phyloP scores from a whole-genome alignment of 805 yeast species.

The Metschnikowia bowlesiae region DNA sequence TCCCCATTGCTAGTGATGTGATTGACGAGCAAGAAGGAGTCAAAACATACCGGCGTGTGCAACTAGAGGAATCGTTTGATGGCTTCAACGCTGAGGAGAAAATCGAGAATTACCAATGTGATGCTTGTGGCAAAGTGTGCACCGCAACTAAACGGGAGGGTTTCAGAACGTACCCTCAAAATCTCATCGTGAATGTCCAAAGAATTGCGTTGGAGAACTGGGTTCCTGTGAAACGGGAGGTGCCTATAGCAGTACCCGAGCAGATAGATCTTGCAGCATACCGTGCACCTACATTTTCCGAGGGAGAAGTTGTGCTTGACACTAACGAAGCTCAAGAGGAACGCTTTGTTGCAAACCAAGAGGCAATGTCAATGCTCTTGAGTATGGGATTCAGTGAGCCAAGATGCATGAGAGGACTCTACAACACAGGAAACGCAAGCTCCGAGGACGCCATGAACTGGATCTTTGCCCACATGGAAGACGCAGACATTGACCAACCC shows the following conservation, averaged over 20 bases:
- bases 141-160: conserved; percentile 37
- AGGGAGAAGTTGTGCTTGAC: conserved; percentile 21
- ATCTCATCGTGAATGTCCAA: conserved; percentile 66
- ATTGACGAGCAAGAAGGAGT: conserved; percentile 39
- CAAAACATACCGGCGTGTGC: conserved; percentile 45
- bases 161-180: conserved; percentile 65
- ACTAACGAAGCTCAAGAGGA: conserved; percentile 11
- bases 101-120: conserved; percentile 61
- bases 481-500: conserved; percentile 67
- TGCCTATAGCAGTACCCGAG: conserved; percentile 57
- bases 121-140: conserved; percentile 40
- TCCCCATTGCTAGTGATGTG: conserved; percentile 49
- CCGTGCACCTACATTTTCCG: conserved; percentile 38
- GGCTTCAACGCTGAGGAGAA: conserved; percentile 44
- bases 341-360: conserved; percentile 51
- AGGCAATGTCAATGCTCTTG: conserved; percentile 49
- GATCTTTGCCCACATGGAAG: conserved; percentile 88
- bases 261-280: conserved; percentile 42
- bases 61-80: conserved; percentile 47
- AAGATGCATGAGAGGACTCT: conserved; percentile 64
- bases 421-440: conserved; percentile 60
- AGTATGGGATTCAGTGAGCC: conserved; percentile 87
- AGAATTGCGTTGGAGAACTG: conserved; percentile 82
- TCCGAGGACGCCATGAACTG: conserved; percentile 83
- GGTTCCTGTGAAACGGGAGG: conserved; percentile 81